Evolutionary conservation across 1,284 basidiomycete species (phyloP), one percentile per base, ranked within the genome.

Genomic region (Farysia itapuensis): DNA sequence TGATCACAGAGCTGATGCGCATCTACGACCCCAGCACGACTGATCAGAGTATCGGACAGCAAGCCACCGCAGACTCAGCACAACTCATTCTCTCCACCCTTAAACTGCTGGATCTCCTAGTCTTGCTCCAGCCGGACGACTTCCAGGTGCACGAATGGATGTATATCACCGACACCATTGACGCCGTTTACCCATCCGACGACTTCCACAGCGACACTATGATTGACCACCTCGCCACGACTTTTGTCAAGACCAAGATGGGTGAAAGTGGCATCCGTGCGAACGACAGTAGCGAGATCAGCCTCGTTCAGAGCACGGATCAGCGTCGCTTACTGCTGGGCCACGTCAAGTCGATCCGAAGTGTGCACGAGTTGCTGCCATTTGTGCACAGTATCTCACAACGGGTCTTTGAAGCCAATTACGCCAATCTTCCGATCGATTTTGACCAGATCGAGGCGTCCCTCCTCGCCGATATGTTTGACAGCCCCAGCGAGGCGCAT

Each of bases 81-180:
- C 83, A 84, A 15, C 81, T 94, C 11, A 80, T 97, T 30, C 81
- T 96, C 18, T 85, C 91, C 2, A 90, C 90, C 4, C 87, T 89
- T 80, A 98, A 98, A 78, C 88, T 95, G 72, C 79, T 98, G 20
- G 95, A 99, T 77, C 80, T 96, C 13, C 80, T 98, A 14, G 81
- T 98, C 9, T 86, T 89, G 2, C 79, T 98, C 28, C 93, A 97
- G 77, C 94, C 90, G 0, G 90, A 93, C 68, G 95, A 98, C 74
- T 99, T 98, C 78, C 95, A 98, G 79, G 88, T 96, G 63, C 89
- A 98, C 77, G 92, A 99, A 81, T 99, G 95, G 94, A 88, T 96
- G 67, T 98, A 98, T 73, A 85, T 97, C 43, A 95, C 92, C 0
- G 95, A 99, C 77, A 97, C 94, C 0, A 89, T 93, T 5, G 95